Base-by-base conservation (phyloP, 176 grass and related monocot species). In the Aegilops tauschii region DNA sequence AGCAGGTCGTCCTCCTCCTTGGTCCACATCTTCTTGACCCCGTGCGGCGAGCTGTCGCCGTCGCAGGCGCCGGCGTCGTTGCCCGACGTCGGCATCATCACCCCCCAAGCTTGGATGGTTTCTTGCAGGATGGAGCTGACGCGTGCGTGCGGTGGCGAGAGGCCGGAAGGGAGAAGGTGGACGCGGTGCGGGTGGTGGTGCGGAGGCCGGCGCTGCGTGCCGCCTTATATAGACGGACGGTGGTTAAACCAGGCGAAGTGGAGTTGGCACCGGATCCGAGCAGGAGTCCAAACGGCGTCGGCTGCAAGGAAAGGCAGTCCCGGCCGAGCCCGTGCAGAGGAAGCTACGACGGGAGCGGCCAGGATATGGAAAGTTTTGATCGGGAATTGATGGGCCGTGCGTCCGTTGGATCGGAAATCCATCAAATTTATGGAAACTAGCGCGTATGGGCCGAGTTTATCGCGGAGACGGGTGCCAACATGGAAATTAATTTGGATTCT, bases 21-120 rank as follows among this genome's bases (percentile, higher is more conserved):
- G 47, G 84, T 95, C 95, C 95, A 95, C 65, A 77, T 88, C 82
- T 95, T 97, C 73, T 82, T 90, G 65, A 40, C 40, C 78, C 5
- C 13, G 73, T 32, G 30, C 71, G 18, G 27, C 16, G 16, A 59
- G 54, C 54, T 20, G 20, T 54, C 54, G 18, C 18, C 31, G 0
- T 12, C 10, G 27, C 13, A 21, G 42, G n/a, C 71, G 71, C 10
- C 62, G 78, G 2, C 36, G 64, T 29, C 13, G 9, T 20, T 40
- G 36, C 9, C 73, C 73, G 68, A 12, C 67, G 67, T 6, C 34
- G 27, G 12, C 23, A 16, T 17, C 72, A 29, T 75, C 42, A 25
- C 6, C 69, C 12, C 21, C 1, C 40, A 44, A 44, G 40, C 42
- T 50, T 21, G 18, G 17, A 21, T 58, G 18, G 54, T 12, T 47